Evolutionary conservation across 2,329 filamentous ascomycete species (phyloP), one percentile per base, ranked within the genome.

Genomic region (Fusarium clavum): DNA sequence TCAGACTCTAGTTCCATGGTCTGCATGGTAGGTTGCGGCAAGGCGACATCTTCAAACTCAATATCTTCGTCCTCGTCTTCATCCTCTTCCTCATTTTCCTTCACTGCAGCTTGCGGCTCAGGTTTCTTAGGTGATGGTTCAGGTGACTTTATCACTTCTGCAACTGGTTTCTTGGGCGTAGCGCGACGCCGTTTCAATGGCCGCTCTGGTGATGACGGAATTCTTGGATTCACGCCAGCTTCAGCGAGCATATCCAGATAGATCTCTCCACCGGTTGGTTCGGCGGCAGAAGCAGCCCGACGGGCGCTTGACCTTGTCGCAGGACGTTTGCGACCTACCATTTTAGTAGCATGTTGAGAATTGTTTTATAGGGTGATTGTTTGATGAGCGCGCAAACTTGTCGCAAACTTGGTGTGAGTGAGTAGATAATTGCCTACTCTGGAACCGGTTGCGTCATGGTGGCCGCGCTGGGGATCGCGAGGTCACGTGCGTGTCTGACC

Each of bases 211-310:
- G 70, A 76, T 69, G 61, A 72, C 51, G 57, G 69, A 27, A 69
- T 59, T 27, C 58, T 66, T 25, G 67, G 59, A 44, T 76, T 75
- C 29, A 84, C 78, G n/a, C 83, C 81, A n/a, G 81, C 84, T 67
- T 86, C 84, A 14, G 77, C 77, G 34, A 87, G 79, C 84, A 87
- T 84, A 65, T 86, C 80, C 44, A 76, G 79, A 71, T 86, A 86
- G 34, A 87, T 79, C 29, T 82, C 77, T 24, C 80, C 79, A 12
- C 73, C 76, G n/a, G 69, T 73, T 20, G 72, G 64, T 27, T 45
- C 61, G 11, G 67, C 61, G 10, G 54, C 61, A 10, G 57, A 64
- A 43, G 53, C 69, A 38, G 45, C 56, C 22, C 64, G 60, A 24
- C 71, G 69, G 57, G 56, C 69, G 45, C 67, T 74, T 25, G 72